Conservation (phyloP, 1,284 basidiomycete genomes). For the Trichosporon sp. region DNA sequence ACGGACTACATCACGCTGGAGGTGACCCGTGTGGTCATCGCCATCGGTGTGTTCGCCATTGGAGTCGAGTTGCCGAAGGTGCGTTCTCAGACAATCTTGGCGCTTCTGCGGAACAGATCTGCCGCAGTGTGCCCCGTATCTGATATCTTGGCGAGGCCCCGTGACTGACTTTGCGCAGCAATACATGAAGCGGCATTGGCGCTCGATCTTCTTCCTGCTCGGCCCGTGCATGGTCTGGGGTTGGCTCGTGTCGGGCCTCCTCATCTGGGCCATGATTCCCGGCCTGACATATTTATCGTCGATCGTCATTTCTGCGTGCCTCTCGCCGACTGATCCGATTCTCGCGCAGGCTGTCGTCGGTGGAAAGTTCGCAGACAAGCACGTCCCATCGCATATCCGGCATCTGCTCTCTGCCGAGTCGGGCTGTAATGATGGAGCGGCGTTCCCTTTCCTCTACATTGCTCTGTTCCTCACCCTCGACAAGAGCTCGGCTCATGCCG, state of each 20-base stretch:
- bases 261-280: conserved; percentile 85
- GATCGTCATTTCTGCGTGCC: conserved; percentile 83
- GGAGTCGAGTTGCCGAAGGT: conserved; percentile 88
- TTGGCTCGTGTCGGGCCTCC: conserved; percentile 78
- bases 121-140: not conserved
- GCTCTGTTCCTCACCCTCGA: conserved; percentile 83
- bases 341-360: conserved; percentile 66
- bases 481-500: conserved; percentile 58
- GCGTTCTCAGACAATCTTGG: conserved; percentile 9
- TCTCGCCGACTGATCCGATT: conserved; percentile 90
- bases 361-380: conserved; percentile 96
- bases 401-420: conserved; percentile 90
- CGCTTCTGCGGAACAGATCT: not conserved
- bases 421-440: conserved; percentile 87
- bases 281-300: conserved; percentile 77
- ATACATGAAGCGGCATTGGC: conserved; percentile 88
- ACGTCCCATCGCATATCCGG: conserved; percentile 91
- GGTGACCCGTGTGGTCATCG: conserved; percentile 90
- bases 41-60: conserved; percentile 95
- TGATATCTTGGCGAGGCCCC: not conserved
- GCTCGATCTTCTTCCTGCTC: conserved; percentile 76
- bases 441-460: conserved; percentile 89
- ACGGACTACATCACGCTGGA: conserved; percentile 76
- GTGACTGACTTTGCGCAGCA: conserved; percentile 47
- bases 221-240: conserved; percentile 78